phyloP scores from a whole-genome alignment of 75 land plant species.

The Selaginella moellendorffii region DNA sequence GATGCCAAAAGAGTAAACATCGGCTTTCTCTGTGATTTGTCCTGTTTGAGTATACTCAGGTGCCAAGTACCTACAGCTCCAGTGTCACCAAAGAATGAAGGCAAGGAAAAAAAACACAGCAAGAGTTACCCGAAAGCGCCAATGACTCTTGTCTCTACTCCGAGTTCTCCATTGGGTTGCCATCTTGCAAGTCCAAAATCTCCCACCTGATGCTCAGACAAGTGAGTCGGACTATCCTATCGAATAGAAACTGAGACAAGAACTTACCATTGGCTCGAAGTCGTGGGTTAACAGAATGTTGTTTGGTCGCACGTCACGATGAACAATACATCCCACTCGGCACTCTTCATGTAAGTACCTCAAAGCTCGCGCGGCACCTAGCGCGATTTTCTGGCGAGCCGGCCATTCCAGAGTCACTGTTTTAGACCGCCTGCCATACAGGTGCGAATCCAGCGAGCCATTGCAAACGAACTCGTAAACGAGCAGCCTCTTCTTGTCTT shows the following conservation, averaged over 20 bases:
- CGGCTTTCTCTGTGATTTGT: slow-evolving; percentile 48
- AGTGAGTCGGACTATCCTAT: neutral
- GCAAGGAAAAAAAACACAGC: too few relatives aligned
- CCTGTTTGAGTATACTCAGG: slow-evolving; percentile 57
- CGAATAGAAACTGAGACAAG: neutral
- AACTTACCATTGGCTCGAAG: slow-evolving; percentile 64
- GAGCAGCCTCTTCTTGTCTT: slow-evolving; percentile 36
- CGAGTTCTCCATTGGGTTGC: slow-evolving; percentile 46
- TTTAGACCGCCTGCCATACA: slow-evolving; percentile 29
- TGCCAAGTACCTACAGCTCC: slow-evolving; percentile 45
- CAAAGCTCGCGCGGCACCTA: slow-evolving; percentile 58
- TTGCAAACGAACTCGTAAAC: slow-evolving; percentile 69
- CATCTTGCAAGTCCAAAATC: slow-evolving; percentile 69
- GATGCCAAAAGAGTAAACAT: slow-evolving; percentile 84
- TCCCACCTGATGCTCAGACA: slow-evolving; percentile 30
- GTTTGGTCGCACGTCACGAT: slow-evolving; percentile 58
- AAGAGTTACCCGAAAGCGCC: slow-evolving; percentile 75
- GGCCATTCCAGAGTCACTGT: slow-evolving; percentile 32
- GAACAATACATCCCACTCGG: slow-evolving; percentile 68
- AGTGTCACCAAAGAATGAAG: neutral
- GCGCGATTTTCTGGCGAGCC: slow-evolving; percentile 44
- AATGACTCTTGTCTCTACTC: slow-evolving; percentile 31
- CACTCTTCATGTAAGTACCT: slow-evolving; percentile 70
- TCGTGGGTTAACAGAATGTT: slow-evolving; percentile 74
- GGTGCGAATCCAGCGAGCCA: slow-evolving; percentile 51